A percentile compares a stretch with the other conserved stretches of the same genome.
Evolutionary conservation across 768 basidiomycete species (phyloP).

Genomic region (Podaxis pistillaris): DNA sequence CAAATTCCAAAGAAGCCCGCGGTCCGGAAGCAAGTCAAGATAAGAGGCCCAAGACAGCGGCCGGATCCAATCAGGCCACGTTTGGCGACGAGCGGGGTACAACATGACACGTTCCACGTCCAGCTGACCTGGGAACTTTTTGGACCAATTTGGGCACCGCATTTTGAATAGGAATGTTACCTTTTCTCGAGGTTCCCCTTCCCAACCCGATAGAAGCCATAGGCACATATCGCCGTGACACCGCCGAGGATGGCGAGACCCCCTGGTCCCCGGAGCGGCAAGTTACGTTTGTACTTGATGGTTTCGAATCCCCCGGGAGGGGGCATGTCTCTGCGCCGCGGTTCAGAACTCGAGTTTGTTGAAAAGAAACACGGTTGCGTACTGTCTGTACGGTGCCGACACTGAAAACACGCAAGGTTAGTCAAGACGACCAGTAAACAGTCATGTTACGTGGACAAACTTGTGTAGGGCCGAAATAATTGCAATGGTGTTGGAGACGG

Average conservation of each 20-base stretch:
- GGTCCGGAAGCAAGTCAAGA: slow-evolving; percentile 41
- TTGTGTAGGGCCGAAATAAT: slow-evolving; percentile 4
- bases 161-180: slow-evolving; percentile 48
- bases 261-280: slow-evolving; percentile 85
- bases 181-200: slow-evolving; percentile 90
- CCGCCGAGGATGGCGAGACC: slow-evolving; percentile 83
- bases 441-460: slow-evolving; percentile 5
- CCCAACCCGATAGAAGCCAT: slow-evolving; percentile 91
- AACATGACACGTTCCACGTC: slow-evolving; percentile 63
- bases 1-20: slow-evolving; percentile 34
- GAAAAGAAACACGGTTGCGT: slow-evolving; percentile 30
- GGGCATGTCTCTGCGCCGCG: slow-evolving; percentile 83
- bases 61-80: slow-evolving; percentile 68
- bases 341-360: slow-evolving; percentile 2
- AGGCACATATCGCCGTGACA: slow-evolving; percentile 83
- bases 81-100: slow-evolving; percentile 65
- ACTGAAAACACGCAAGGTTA: slow-evolving; percentile 32
- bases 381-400: slow-evolving; percentile 66
- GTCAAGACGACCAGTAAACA: slow-evolving; percentile 9
- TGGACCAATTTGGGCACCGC: slow-evolving; percentile 11
- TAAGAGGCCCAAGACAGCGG: slow-evolving; percentile 41
- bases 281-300: slow-evolving; percentile 93
- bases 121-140: slow-evolving; percentile 46
- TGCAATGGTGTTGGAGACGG: slow-evolving; percentile 3
- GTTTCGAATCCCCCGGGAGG: slow-evolving; percentile 91